Conservation (phyloP, 2,329 filamentous ascomycete species). For the Helotiales sp. region DNA sequence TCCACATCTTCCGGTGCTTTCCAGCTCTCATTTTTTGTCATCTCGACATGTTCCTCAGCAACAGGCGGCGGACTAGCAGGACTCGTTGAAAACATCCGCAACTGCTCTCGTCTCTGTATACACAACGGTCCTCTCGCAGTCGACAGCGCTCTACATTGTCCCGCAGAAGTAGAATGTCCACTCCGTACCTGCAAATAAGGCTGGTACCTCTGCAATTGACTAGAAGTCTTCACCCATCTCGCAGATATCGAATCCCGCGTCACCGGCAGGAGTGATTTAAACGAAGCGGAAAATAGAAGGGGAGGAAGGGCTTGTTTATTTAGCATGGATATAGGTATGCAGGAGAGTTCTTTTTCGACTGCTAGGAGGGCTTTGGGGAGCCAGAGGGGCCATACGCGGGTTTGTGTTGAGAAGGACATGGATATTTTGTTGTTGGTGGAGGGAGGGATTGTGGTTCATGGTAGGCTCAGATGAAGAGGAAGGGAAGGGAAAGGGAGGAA, state of each 20-base stretch:
- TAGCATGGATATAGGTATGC: not conserved
- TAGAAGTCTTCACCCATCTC: not conserved
- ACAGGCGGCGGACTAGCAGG: not conserved
- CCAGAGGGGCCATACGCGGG: conserved; percentile 22
- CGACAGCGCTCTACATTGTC: not conserved
- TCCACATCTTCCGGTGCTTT: conserved; percentile 7
- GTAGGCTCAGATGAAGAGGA: not conserved
- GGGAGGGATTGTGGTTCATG: not conserved
- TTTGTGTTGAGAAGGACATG: conserved; percentile 3
- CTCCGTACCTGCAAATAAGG: not conserved
- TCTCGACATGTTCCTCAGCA: not conserved
- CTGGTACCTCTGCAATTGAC: not conserved
- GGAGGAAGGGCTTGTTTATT: conserved; percentile 8
- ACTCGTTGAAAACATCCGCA: not conserved
- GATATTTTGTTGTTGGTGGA: conserved; percentile 2
- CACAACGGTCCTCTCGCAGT: not conserved
- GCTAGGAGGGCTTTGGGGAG: conserved; percentile 15
- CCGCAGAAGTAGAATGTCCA: not conserved
- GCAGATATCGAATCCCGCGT: not conserved
- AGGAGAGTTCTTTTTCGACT: conserved; percentile 10
- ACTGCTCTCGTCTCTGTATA: not conserved
- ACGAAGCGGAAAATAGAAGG: conserved; percentile 12
- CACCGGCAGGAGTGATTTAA: conserved; percentile 5
- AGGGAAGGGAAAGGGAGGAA: not conserved
- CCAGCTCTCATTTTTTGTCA: not conserved